Percentiles rank a stretch among this genome's conserved stretches.
Conservation (phyloP, 78 protist genomes). For the Dictyostelium firmibasis region DNA sequence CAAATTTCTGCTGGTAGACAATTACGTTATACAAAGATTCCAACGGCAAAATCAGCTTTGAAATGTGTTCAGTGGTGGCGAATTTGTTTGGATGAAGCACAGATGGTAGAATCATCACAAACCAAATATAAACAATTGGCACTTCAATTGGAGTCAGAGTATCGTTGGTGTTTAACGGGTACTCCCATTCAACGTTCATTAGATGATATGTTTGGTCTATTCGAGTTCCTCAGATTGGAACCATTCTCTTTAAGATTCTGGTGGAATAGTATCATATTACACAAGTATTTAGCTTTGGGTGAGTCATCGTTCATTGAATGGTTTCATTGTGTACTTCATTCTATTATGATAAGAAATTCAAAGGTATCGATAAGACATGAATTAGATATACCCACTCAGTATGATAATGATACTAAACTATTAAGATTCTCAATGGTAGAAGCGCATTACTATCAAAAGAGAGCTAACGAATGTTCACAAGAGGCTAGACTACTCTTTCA, state of each 20-base stretch:
- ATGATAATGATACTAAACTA: slow-evolving; percentile 34
- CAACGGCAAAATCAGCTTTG: slow-evolving; percentile 35
- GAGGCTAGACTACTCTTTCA: slow-evolving; percentile 33
- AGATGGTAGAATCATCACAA: slow-evolving; percentile 36
- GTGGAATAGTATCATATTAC: slow-evolving; percentile 35
- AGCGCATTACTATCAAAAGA: slow-evolving; percentile 36
- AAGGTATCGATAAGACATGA: slow-evolving; percentile 40
- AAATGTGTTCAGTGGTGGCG: slow-evolving; percentile 58
- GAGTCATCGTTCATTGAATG: not conserved
- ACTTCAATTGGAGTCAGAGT: not conserved
- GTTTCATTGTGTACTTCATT: not conserved
- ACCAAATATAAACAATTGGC: not conserved
- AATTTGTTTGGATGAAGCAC: slow-evolving; percentile 73
- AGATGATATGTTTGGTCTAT: slow-evolving; percentile 39
- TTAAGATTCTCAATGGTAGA: slow-evolving; percentile 62
- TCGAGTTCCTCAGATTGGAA: slow-evolving; percentile 15
- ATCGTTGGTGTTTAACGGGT: slow-evolving; percentile 77
- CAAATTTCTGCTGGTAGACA: not conserved
- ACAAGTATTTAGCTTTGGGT: slow-evolving; percentile 5
- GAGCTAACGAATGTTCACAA: slow-evolving; percentile 54
- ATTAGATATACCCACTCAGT: slow-evolving; percentile 41
- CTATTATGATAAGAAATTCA: slow-evolving; percentile 55
- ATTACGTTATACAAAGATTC: slow-evolving; percentile 2
- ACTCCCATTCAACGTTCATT: slow-evolving; percentile 76
- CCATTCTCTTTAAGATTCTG: slow-evolving; percentile 30